Evolutionary conservation across 371 early-diverging fungal genomes (phyloP), one percentile per base, ranked within the genome.

Genomic region (Syncephalastrum sp.): DNA sequence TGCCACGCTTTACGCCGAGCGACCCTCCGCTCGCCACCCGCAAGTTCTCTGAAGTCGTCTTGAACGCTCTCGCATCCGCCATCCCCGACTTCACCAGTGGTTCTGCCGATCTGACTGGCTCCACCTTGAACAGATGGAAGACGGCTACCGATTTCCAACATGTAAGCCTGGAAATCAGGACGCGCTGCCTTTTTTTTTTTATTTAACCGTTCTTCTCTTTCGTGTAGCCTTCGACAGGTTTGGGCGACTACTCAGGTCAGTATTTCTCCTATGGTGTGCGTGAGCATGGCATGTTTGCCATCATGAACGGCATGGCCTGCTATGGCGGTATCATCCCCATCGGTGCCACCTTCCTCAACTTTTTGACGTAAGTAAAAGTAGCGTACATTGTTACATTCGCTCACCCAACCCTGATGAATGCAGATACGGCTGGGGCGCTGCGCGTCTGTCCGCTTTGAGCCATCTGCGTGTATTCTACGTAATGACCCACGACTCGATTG

Each of bases 401-500:
- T 21, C 21, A 21, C 21, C 21, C 21, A 21, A 21, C 21, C 21
- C 21, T 21, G 21, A 2, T 21, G 21, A 21, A 21, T 21, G 21
- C 21, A 63, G 63, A 21, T 88, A 91, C 57, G 90, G 88, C 42
- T 83, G 81, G 64, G 96, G 97, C 48, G 91, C 99, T 42, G 87
- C 95, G 29, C 92, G 99, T 68, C 80, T 99, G 41, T 82, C 92
- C 61, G 96, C 98, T 2, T 74, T 99, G 54, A 86, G 92, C 42
- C 83, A 91, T 23, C 82, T 91, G 51, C 94, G 93, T 91, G 93
- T 42, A 65, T 98, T 53, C 29, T 97, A 95, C 82, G 88, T 99
- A 64, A 93, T 97, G 93, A 99, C 99, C 58, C 99, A 99, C 84
- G 99, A 99, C 83, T 98, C 99, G 16, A 97, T 99, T 61, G 99